Base-by-base conservation (phyloP, 1,284 basidiomycete genomes). In the Malassezia restricta region DNA sequence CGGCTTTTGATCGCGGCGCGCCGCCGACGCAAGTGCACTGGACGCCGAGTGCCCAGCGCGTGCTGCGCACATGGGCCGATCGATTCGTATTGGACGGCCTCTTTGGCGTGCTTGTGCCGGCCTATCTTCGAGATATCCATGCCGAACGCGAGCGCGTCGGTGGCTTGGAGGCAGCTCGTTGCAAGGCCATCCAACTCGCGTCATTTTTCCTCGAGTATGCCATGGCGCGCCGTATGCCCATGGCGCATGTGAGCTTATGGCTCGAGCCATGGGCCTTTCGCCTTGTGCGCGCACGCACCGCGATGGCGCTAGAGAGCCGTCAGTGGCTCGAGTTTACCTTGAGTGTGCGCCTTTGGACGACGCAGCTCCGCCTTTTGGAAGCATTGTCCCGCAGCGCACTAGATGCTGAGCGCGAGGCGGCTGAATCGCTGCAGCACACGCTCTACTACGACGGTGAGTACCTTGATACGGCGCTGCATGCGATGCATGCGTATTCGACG, bases 201-300 rank as follows among this genome's bases (percentile, higher is more conserved):
- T 48, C 57, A 14, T 73, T 65, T 49, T 73, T 72, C 56, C 56
- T 73, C 20, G 69, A 68, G 24, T 73, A 69, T 46, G 71, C 70
- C 47, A 54, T 66, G 8, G 43, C 59, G 27, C 66, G 65, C 11
- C 41, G 55, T 3, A 69, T 63, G 63, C 61, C 61, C 0, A 66
- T 69, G 33, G 47, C 54, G 30, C 54, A 66, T 7, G 59, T 71
- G 28, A 54, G 51, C 24, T 49, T 60, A 8, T 71, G 68, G 68
- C 57, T 68, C 31, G 64, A 72, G 47, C 64, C 62, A 6, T 72
- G 69, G 69, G 60, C 68, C 2, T 65, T 72, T 52, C 59, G 61
- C 29, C 64, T 72, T 59, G 68, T 62, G 33, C 59, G 62, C 2
- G 54, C 64, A 11, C 60, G 70, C 11, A 53, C 65, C 5, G 59